Percentiles rank a stretch among this genome's conserved stretches.
These are phyloP conservation scores for Candolleomyces aberdarensis DNA, from an alignment of 768 basidiomycete genomes.

Conservation along the genomic window DNA sequence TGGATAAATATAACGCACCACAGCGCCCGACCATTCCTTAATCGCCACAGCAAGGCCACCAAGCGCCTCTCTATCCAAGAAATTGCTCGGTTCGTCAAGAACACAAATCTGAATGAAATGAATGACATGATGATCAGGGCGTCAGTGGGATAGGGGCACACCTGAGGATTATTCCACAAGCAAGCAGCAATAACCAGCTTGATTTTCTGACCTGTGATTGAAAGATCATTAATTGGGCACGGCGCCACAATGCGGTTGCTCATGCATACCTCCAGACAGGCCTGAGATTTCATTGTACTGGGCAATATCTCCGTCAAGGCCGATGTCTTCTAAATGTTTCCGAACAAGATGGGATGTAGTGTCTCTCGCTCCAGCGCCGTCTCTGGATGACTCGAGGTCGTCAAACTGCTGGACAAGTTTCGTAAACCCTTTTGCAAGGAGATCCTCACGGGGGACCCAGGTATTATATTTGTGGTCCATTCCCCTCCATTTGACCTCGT, in stretches of 20 bases:
- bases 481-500: slow-evolving; percentile 87
- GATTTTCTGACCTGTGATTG: slow-evolving; percentile 80
- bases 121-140: background rate
- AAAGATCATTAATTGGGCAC: background rate
- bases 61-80: slow-evolving; percentile 93
- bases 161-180: slow-evolving; percentile 94
- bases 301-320: slow-evolving; percentile 95
- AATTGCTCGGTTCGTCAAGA: slow-evolving; percentile 92
- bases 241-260: background rate
- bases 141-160: slow-evolving; percentile 27
- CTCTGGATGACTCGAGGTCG: slow-evolving; percentile 92
- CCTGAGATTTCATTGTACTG: slow-evolving; percentile 97
- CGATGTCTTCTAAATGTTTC: slow-evolving; percentile 93
- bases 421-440: slow-evolving; percentile 81
- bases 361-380: slow-evolving; percentile 91
- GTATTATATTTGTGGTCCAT: slow-evolving; percentile 86
- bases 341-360: slow-evolving; percentile 78
- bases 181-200: slow-evolving; percentile 94
- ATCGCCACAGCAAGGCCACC: slow-evolving; percentile 95
- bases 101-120: slow-evolving; percentile 52
- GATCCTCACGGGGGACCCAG: slow-evolving; percentile 86
- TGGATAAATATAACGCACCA: slow-evolving; percentile 45
- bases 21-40: slow-evolving; percentile 90
- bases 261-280: slow-evolving; percentile 75
- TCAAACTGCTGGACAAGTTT: slow-evolving; percentile 95